Percentiles rank a stretch among this genome's conserved stretches.
Conservation (phyloP, 2,329 filamentous ascomycete genomes). For the Stylonectria norvegica region DNA sequence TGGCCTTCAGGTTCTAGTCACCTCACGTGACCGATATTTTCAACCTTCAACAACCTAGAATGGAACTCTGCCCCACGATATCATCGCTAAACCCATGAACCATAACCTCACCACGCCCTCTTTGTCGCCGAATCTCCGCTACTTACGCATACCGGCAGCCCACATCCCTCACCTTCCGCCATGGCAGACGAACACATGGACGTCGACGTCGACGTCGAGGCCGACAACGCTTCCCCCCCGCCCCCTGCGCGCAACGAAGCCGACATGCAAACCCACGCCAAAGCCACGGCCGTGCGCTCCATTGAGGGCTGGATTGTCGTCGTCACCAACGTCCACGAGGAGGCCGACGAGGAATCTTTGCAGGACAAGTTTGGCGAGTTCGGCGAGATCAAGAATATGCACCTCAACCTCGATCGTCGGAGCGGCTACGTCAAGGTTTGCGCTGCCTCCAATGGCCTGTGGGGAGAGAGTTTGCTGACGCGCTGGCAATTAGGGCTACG, state of each 20-base stretch:
- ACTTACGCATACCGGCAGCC: too few relatives aligned
- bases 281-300: slow-evolving; percentile 77
- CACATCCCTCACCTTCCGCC: too few relatives aligned
- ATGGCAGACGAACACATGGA: slow-evolving; percentile 62
- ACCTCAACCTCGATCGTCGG: slow-evolving; percentile 76
- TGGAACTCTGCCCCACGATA: slow-evolving; percentile 6
- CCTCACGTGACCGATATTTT: slow-evolving; percentile 9
- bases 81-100: too few relatives aligned
- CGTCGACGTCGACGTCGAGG: slow-evolving; percentile 49
- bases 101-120: slow-evolving; percentile 5
- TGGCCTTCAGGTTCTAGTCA: too few relatives aligned
- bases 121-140: too few relatives aligned
- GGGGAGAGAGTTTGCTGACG: neutral
- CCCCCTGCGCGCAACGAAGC: slow-evolving; percentile 48
- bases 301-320: slow-evolving; percentile 90
- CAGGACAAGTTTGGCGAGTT: slow-evolving; percentile 80
- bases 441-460: neutral
- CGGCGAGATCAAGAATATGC: slow-evolving; percentile 83
- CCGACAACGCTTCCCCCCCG: slow-evolving; percentile 41
- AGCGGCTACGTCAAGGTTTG: slow-evolving; percentile 82
- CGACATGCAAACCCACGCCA: slow-evolving; percentile 68
- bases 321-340: slow-evolving; percentile 83
- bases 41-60: slow-evolving; percentile 1
- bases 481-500: slow-evolving; percentile 66
- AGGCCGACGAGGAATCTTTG: slow-evolving; percentile 78